Conservation (phyloP, 116 monocot genomes). For the Cymodocea nodosa region DNA sequence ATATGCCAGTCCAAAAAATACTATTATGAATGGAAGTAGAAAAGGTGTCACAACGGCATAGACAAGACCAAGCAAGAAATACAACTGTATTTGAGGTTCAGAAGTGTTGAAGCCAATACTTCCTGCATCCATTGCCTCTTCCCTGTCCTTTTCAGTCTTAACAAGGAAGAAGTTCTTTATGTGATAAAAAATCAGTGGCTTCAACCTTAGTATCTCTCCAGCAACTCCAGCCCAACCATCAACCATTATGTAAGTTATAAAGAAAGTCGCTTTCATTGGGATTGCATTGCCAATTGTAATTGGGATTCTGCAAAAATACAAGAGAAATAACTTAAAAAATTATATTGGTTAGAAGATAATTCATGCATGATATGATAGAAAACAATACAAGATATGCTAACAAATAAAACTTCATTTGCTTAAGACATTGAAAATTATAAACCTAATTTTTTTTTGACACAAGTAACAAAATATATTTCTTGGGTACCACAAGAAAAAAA, state of each 20-base stretch:
- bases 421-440: too few species aligned
- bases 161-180: conserved; percentile 88
- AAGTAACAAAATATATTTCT: too few species aligned
- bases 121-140: conserved; percentile 92
- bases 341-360: too few species aligned
- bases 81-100: conserved; percentile 88
- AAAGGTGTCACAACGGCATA: conserved; percentile 89
- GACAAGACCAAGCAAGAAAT: conserved; percentile 90
- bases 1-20: conserved; percentile 79
- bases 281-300: conserved; percentile 64
- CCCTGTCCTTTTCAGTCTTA: conserved; percentile 92
- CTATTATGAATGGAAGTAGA: conserved; percentile 75
- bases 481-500: too few species aligned
- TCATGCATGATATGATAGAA: too few species aligned
- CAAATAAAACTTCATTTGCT: too few species aligned
- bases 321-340: too few species aligned
- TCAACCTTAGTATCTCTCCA: conserved; percentile 74
- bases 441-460: too few species aligned
- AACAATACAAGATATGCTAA: too few species aligned
- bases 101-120: conserved; percentile 68
- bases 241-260: conserved; percentile 89
- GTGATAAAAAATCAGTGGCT: conserved; percentile 73
- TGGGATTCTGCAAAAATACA: conserved; percentile 45
- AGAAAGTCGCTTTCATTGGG: conserved; percentile 93
- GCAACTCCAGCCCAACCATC: conserved; percentile 98